Base-by-base conservation (phyloP, 2,329 filamentous ascomycete species). In the Chalaropsis thielavioides region DNA sequence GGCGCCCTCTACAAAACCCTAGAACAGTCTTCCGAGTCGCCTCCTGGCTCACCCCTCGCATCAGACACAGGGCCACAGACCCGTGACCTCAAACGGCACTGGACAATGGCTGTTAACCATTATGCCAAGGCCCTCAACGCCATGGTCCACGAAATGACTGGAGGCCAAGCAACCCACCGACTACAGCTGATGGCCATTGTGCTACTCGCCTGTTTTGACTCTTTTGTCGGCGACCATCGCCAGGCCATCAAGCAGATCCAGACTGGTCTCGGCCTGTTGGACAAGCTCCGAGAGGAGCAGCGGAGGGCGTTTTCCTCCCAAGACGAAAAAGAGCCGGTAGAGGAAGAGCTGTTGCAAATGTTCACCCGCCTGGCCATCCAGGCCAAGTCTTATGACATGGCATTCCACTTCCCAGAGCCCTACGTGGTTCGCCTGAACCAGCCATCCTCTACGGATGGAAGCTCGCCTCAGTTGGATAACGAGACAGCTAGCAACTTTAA, bases 311-410 rank as follows among this genome's bases (percentile, higher is more conserved):
- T 64, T 67, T 15, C 19, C 3, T 63, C 43, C 13, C 24, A 17
- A 6, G 61, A 31, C 10, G 78, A 78, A 63, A 27, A 11, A 3
- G 79, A 81, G 64, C 76, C 79, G 0, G 76, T 82, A 5, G 81
- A 84, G 68, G 78, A 82, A 62, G 83, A 86, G 69, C 76, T 86
- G 31, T 76, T 83, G 5, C 81, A 83, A 61, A 85, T 86, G 75
- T 86, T 86, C 69, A 84, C 81, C 1, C 79, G 83, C 3, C 75
- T 86, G 1, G 83, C 82, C 1, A 83, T 86, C 54, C 83, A 86
- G 71, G 83, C 83, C 54, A 86, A 86, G 70, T 85, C 83, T 0
- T 86, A 86, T 70, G 83, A 86, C 69, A 83, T 86, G 82, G 83
- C 83, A 40, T 86, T 86, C 70, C 83, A 86, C 71, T 85, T 86